Base-by-base conservation (phyloP, 1,284 basidiomycete genomes). In the Neotropicomus parvogracilis region DNA sequence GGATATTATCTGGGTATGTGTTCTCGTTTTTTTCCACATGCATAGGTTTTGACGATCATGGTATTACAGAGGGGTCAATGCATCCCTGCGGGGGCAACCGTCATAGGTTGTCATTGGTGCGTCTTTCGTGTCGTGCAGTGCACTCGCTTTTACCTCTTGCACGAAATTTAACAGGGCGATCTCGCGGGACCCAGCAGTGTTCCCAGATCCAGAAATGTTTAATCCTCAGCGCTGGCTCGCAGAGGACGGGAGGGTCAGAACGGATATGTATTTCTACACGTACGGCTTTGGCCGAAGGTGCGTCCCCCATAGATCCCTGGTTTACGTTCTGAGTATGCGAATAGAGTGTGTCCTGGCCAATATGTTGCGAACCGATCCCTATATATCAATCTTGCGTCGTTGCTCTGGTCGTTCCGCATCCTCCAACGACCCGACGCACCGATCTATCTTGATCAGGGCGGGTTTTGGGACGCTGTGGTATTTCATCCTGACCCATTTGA, bases 1-100 rank as follows among this genome's bases (percentile, higher is more conserved):
- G 48, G 80, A 83, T 46, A 74, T 85, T 26, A 58, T 78, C 17
- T 85, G 78, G 77, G 80, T 80, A 54, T 6, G 71, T 56, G 24
- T 24, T 24, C 24, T 24, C 11, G 10, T 17, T 17, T 19, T 6
- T 19, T 4, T n/a, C 8, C 17, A 9, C 9, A 16, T 19, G n/a
- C 5, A 19, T 6, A 16, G 33, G 17, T 34, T n/a, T 16, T 24
- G 24, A 24, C 8, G 8, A 24, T 24, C n/a, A n/a, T n/a, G 24
- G 24, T 24, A 24, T 8, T 24, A 24, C 24, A 24, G 54, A 24
- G 8, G 24, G 24, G 24, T 24, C 24, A 24, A 24, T 24, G 24
- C 24, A 24, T 24, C 24, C 24, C 24, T 24, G 24, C 4, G 24
- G 24, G 24, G 24, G 24, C 24, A 24, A 24, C 24, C 8, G 24